These are phyloP conservation scores for Penicilliopsis zonata DNA, from an alignment of 495 filamentous ascomycete genomes.

Conservation along the genomic window DNA sequence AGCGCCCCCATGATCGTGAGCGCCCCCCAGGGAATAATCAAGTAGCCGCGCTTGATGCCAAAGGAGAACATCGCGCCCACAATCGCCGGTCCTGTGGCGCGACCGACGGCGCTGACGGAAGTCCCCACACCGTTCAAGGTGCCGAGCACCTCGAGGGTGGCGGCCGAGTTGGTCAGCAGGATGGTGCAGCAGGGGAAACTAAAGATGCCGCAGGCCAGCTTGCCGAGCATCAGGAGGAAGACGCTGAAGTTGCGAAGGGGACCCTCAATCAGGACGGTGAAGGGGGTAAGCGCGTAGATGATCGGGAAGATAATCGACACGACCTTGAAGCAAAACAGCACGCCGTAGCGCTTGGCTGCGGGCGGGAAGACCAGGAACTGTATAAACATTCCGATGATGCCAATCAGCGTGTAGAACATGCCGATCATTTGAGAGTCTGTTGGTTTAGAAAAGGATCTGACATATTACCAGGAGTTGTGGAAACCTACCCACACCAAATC, in stretches of 20 bases:
- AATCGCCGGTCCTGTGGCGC: slow-evolving; percentile 63
- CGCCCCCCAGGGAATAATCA: slow-evolving; percentile 72
- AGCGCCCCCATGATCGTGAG: slow-evolving; percentile 45
- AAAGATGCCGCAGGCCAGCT: slow-evolving; percentile 61
- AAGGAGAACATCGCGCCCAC: slow-evolving; percentile 53
- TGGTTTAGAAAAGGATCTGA: neutral
- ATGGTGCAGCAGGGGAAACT: slow-evolving; percentile 84
- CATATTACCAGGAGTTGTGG: neutral
- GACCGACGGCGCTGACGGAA: slow-evolving; percentile 62
- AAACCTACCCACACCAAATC: slow-evolving; percentile 51
- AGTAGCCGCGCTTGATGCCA: slow-evolving; percentile 58
- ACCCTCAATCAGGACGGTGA: slow-evolving; percentile 48
- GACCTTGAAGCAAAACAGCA: slow-evolving; percentile 53
- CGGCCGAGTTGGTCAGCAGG: slow-evolving; percentile 76
- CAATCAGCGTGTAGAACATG: slow-evolving; percentile 63
- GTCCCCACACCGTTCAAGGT: slow-evolving; percentile 86
- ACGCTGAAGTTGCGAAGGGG: slow-evolving; percentile 25
- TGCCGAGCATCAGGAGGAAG: slow-evolving; percentile 42
- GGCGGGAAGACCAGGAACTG: slow-evolving; percentile 74
- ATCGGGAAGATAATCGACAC: slow-evolving; percentile 53
- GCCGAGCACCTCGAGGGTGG: slow-evolving; percentile 61
- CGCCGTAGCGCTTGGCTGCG: slow-evolving; percentile 54
- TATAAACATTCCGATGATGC: slow-evolving; percentile 54
- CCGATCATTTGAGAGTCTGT: slow-evolving; percentile 56
- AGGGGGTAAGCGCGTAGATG: slow-evolving; percentile 63